Evolutionary conservation across 2,329 filamentous ascomycete species (phyloP).

Genomic region (Fusarium odoratissimum): DNA sequence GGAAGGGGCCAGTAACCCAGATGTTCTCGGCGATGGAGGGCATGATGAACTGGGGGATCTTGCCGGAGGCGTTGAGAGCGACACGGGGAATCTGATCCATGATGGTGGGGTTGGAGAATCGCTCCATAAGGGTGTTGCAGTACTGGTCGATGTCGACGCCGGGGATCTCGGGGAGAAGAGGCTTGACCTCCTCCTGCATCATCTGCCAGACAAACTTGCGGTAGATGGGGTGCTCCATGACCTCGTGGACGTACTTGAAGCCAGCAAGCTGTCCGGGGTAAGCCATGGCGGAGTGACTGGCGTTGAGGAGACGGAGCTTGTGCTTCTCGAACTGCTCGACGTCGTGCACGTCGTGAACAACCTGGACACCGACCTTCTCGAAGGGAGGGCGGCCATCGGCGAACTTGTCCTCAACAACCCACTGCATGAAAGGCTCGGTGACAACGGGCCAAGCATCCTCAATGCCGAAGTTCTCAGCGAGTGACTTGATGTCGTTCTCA

Average conservation of each 20-base stretch:
- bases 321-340: conserved; percentile 68
- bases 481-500: conserved; percentile 56
- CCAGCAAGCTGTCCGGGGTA: conserved; percentile 64
- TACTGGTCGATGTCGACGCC: conserved; percentile 64
- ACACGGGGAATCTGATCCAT: conserved; percentile 66
- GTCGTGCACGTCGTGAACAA: conserved; percentile 62
- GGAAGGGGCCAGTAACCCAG: conserved; percentile 57
- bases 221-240: conserved; percentile 61
- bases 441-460: conserved; percentile 65
- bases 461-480: conserved; percentile 59
- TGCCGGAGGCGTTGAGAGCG: conserved; percentile 63
- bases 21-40: conserved; percentile 60
- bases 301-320: conserved; percentile 67
- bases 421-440: conserved; percentile 67
- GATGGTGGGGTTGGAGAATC: conserved; percentile 67
- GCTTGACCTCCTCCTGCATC: conserved; percentile 67
- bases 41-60: conserved; percentile 65
- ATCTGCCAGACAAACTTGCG: conserved; percentile 63
- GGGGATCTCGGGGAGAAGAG: conserved; percentile 60
- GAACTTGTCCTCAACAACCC: conserved; percentile 66
- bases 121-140: conserved; percentile 64
- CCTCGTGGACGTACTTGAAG: conserved; percentile 66
- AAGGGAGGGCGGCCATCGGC: conserved; percentile 62
- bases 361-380: conserved; percentile 64
- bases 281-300: conserved; percentile 63